Evolutionary conservation across 1,284 basidiomycete genomes (phyloP).

Genomic region (Cryptococcus depauperatus): DNA sequence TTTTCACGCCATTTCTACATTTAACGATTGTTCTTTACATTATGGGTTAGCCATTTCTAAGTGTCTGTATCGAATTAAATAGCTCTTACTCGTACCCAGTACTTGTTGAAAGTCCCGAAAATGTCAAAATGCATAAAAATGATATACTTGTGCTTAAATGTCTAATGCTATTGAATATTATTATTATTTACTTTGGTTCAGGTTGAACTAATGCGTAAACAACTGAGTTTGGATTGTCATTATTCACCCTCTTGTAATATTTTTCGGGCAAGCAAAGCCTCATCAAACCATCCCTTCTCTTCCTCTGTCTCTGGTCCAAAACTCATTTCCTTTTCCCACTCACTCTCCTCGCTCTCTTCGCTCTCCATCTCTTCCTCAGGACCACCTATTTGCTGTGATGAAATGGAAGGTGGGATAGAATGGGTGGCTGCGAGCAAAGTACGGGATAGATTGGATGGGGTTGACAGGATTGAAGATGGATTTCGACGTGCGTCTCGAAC

Average conservation of each 20-base stretch:
- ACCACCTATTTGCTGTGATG: not conserved
- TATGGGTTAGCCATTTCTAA: too few relatives aligned
- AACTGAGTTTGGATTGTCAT: too few relatives aligned
- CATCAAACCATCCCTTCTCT: slow-evolving; percentile 13
- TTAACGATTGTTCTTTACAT: too few relatives aligned
- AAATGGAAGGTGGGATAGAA: not conserved
- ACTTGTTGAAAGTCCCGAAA: too few relatives aligned
- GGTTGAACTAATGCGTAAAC: too few relatives aligned
- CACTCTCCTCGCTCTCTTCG: slow-evolving; percentile 10
- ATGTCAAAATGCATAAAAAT: too few relatives aligned
- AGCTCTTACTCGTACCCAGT: too few relatives aligned
- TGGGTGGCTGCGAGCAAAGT: slow-evolving; percentile 9
- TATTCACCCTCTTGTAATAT: slow-evolving; percentile 2
- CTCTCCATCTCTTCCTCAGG: slow-evolving; percentile 5
- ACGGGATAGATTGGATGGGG: slow-evolving; percentile 4
- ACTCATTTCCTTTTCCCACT: slow-evolving; percentile 17
- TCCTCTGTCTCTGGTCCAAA: slow-evolving; percentile 14
- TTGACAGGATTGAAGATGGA: slow-evolving; percentile 1
- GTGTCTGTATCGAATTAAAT: too few relatives aligned
- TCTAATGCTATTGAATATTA: too few relatives aligned
- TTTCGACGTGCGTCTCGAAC: slow-evolving; percentile 1
- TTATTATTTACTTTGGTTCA: too few relatives aligned
- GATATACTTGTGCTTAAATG: too few relatives aligned
- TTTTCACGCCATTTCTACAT: too few relatives aligned
- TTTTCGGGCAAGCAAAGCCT: slow-evolving; percentile 10